Evolutionary conservation across 1,284 basidiomycete species (phyloP).

Genomic region (Cutaneotrichosporon sp.): DNA sequence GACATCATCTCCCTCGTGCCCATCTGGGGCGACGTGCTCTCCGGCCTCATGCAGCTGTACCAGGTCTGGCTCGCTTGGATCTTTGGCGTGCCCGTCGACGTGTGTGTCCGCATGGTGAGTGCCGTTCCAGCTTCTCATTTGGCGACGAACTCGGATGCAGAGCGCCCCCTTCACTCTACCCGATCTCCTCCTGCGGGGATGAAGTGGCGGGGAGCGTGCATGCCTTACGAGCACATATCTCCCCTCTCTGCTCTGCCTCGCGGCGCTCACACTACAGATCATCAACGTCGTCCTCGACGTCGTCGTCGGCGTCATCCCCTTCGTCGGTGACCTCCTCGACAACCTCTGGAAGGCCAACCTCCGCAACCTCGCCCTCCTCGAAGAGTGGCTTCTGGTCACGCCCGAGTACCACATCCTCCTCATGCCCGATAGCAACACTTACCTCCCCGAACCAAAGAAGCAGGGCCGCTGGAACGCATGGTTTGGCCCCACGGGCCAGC

Average conservation of each 20-base stretch:
- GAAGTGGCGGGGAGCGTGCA: no score
- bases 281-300: slow-evolving; percentile 48
- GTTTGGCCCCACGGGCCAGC: slow-evolving; percentile 19
- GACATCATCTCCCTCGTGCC: slow-evolving; percentile 54
- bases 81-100: slow-evolving; percentile 42
- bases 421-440: slow-evolving; percentile 49
- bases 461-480: slow-evolving; percentile 16
- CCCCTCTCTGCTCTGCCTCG: no score
- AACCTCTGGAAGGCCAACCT: slow-evolving; percentile 55
- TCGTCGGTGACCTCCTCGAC: slow-evolving; percentile 53
- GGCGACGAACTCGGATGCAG: no score
- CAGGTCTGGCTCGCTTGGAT: slow-evolving; percentile 51
- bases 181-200: no score
- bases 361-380: slow-evolving; percentile 48
- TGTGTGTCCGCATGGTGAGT: slow-evolving; percentile 50
- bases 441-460: slow-evolving; percentile 40
- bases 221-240: no score
- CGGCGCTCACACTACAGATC: slow-evolving; percentile 29
- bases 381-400: slow-evolving; percentile 46
- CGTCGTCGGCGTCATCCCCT: slow-evolving; percentile 49
- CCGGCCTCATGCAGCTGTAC: slow-evolving; percentile 51
- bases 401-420: slow-evolving; percentile 49
- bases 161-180: no score
- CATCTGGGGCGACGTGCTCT: slow-evolving; percentile 51
- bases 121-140: no score